A percentile compares a stretch with the other conserved stretches of the same genome.
Conservation (phyloP, 208 protist genomes). For the Naegleria fowleri region DNA sequence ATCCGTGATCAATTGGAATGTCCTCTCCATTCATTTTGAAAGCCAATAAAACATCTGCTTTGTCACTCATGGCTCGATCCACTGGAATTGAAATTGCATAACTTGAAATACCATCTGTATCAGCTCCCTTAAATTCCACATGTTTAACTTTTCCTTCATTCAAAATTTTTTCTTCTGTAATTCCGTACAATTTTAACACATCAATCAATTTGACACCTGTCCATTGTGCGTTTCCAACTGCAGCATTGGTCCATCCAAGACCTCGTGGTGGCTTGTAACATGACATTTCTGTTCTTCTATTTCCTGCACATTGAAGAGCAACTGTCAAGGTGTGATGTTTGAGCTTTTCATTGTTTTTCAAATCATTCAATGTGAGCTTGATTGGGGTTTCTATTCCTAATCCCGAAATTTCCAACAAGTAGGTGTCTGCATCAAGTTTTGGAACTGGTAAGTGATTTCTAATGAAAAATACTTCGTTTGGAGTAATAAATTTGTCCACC, state of each 20-base stretch:
- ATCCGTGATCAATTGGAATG: slow-evolving; percentile 65
- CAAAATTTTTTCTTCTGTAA: neutral
- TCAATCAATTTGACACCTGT: slow-evolving; percentile 58
- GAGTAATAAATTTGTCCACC: slow-evolving; percentile 52
- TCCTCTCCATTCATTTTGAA: slow-evolving; percentile 73
- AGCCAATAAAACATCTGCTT: slow-evolving; percentile 64
- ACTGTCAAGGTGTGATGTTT: slow-evolving; percentile 42
- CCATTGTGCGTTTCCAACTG: slow-evolving; percentile 59
- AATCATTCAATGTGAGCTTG: slow-evolving; percentile 56
- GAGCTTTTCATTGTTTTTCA: slow-evolving; percentile 45
- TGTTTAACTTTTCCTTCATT: slow-evolving; percentile 45
- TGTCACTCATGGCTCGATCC: slow-evolving; percentile 47
- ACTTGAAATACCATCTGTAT: slow-evolving; percentile 49
- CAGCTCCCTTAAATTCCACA: slow-evolving; percentile 64
- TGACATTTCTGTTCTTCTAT: slow-evolving; percentile 56
- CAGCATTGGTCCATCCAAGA: slow-evolving; percentile 51
- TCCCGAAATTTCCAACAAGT: slow-evolving; percentile 47
- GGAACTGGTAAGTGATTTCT: slow-evolving; percentile 70
- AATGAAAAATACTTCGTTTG: slow-evolving; percentile 67
- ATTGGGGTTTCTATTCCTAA: slow-evolving; percentile 36
- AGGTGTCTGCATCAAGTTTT: slow-evolving; percentile 47
- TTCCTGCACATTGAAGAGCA: slow-evolving; percentile 68
- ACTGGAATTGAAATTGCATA: slow-evolving; percentile 62
- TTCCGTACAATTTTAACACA: slow-evolving; percentile 45
- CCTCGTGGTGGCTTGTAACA: slow-evolving; percentile 47